A percentile compares a stretch with the other conserved stretches of the same genome.
Evolutionary conservation across 768 basidiomycete species (phyloP).

Genomic region (Favolaschia claudopus): DNA sequence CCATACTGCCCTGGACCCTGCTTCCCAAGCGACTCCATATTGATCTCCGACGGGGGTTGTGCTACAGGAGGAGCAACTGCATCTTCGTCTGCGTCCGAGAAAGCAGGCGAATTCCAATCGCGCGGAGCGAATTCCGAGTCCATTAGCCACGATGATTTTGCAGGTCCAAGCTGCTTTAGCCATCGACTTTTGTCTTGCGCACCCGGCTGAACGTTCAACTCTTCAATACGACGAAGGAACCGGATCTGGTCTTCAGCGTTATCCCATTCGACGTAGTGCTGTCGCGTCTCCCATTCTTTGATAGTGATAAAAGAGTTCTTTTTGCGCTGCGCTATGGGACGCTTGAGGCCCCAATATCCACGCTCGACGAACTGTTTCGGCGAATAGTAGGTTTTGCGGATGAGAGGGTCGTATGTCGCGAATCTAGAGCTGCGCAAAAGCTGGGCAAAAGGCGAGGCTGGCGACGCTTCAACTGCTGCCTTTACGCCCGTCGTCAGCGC

Average conservation of each 20-base stretch:
- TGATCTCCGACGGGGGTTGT: constrained; percentile 14
- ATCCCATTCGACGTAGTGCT: constrained; percentile 83
- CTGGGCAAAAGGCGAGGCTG: constrained; percentile 75
- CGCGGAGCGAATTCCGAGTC: constrained; percentile 55
- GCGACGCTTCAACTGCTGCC: constrained; percentile 27
- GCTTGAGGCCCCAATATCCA: constrained; percentile 88
- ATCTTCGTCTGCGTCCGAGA: not conserved
- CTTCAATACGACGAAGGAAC: constrained; percentile 72
- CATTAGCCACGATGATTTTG: constrained; percentile 41
- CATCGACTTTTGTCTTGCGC: constrained; percentile 41
- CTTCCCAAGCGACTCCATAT: constrained; percentile 30
- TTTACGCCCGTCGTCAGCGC: constrained; percentile 17
- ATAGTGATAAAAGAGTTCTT: constrained; percentile 74
- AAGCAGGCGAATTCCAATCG: constrained; percentile 2
- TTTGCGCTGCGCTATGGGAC: constrained; percentile 74
- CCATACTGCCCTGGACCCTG: constrained; percentile 39
- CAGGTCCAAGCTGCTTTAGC: constrained; percentile 47
- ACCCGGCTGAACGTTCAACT: constrained; percentile 56
- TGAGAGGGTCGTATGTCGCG: constrained; percentile 76
- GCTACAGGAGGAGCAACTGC: constrained; percentile 8
- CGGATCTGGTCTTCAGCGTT: constrained; percentile 70
- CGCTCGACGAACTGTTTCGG: constrained; percentile 74
- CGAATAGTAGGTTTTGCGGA: constrained; percentile 81
- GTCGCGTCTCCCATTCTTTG: constrained; percentile 70
- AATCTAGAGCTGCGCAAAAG: constrained; percentile 86